Base-by-base conservation (phyloP, 1,139 yeast genomes). In the Taiozyma sp. region DNA sequence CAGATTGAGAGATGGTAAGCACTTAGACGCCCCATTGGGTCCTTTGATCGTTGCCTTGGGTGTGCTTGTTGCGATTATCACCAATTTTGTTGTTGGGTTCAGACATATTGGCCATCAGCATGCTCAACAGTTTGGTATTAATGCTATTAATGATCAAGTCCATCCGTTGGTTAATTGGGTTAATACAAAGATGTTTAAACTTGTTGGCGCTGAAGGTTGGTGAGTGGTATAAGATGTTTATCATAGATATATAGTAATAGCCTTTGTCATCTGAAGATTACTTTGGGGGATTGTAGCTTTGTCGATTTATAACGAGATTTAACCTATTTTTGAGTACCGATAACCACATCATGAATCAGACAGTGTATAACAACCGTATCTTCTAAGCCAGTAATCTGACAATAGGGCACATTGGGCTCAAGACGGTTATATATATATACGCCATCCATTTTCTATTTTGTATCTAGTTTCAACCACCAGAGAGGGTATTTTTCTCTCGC, bases 11-110 rank as follows among this genome's bases (percentile, higher is more conserved):
- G 85, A 91, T 43, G 96, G 93, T 51, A 80, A 79, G 62, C 97
- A 92, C 69, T 75, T 93, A 63, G 99, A 93, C 70, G 90, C 89
- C 52, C 84, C 95, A 49, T 63, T 87, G 54, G 99, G 99, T 7
- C 99, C 99, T 0, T 66, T 93, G 53, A 71, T 92, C 29, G 77
- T 93, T 50, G 90, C 96, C 1, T 59, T 74, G 39, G 93, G 91
- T 10, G 78, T 93, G 54, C 69, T 86, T 14, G 60, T 79, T 47
- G 87, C 93, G 1, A 74, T 93, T 61, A 65, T 79, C 23, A 66
- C 90, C 58, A 93, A 93, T 69, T 93, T 91, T 63, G 71, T 80
- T 29, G 79, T 80, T 54, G 90, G 92, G 2, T 79, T 87, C 71
- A 79, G 72, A 59, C 41, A 38, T 14, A 38, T 38, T 10, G 76